A percentile compares a stretch with the other conserved stretches of the same genome.
Conservation (phyloP, 345 rosid species). For the Gossypium turneri region DNA sequence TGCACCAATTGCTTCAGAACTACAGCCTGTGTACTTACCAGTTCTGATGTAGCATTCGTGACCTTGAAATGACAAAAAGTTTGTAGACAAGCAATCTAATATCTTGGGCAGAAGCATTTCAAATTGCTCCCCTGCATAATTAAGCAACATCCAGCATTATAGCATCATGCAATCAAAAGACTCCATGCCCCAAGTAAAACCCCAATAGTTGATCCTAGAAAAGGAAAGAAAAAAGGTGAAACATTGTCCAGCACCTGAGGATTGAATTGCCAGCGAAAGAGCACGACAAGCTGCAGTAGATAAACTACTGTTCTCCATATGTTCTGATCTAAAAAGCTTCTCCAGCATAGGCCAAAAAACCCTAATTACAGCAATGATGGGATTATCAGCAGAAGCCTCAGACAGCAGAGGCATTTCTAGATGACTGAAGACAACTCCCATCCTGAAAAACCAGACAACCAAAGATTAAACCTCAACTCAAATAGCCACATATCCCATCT, state of each 20-base stretch:
- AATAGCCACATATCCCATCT: not conserved
- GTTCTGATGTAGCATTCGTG: conserved; percentile 89
- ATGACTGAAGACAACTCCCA: conserved; percentile 85
- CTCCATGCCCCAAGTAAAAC: conserved; percentile 16
- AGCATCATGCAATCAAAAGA: conserved; percentile 13
- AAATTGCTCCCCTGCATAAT: conserved; percentile 78
- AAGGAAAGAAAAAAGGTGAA: conserved; percentile 10
- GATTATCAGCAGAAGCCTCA: conserved; percentile 56
- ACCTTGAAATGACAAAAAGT: conserved; percentile 71
- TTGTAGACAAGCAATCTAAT: conserved; percentile 78
- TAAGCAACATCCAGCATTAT: conserved; percentile 23
- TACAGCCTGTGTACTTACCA: conserved; percentile 39
- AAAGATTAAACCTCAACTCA: conserved; percentile 12
- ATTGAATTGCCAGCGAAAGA: conserved; percentile 86
- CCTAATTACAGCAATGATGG: conserved; percentile 54
- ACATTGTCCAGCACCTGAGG: conserved; percentile 54
- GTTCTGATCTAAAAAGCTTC: conserved; percentile 72
- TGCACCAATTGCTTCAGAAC: not conserved
- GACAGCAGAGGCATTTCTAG: conserved; percentile 46
- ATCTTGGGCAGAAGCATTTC: conserved; percentile 64
- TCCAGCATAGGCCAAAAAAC: conserved; percentile 91
- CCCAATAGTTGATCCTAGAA: conserved; percentile 4
- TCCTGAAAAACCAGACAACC: conserved; percentile 40
- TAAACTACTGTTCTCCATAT: conserved; percentile 78
- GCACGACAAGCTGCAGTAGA: conserved; percentile 88